A percentile compares a stretch with the other conserved stretches of the same genome.
Evolutionary conservation across 257 asterid genomes (phyloP).

Genomic region (Primulina eburnea): DNA sequence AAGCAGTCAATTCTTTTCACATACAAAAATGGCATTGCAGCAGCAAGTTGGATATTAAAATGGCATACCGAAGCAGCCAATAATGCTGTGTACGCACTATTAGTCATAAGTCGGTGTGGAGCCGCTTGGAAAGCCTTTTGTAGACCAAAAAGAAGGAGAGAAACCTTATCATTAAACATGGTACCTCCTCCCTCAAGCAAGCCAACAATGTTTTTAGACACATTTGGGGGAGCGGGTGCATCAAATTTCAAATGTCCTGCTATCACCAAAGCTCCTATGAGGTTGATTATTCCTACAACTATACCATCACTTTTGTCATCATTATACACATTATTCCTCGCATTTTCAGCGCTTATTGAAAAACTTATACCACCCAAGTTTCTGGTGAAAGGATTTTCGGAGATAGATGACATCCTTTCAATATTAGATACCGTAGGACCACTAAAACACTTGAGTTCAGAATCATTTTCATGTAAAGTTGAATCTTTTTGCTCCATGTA

Average conservation of each 20-base stretch:
- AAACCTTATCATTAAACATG: constrained; percentile 97
- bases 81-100: constrained; percentile 71
- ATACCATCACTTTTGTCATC: constrained; percentile 84
- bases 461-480: constrained; percentile 42
- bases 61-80: constrained; percentile 85
- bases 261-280: constrained; percentile 79
- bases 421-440: constrained; percentile 39
- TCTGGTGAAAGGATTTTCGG: constrained; percentile 55
- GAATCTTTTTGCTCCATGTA: constrained; percentile 41
- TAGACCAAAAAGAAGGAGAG: constrained; percentile 92
- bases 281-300: constrained; percentile 75
- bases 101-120: constrained; percentile 87
- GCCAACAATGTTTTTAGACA: constrained; percentile 65
- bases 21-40: constrained; percentile 19
- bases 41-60: constrained; percentile 23
- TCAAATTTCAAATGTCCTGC: constrained; percentile 87
- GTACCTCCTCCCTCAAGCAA: constrained; percentile 95
- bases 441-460: constrained; percentile 35
- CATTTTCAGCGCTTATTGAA: constrained; percentile 91
- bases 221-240: constrained; percentile 66
- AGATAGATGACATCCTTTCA: constrained; percentile 57
- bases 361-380: constrained; percentile 82
- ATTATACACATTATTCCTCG: constrained; percentile 91
- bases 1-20: not conserved
- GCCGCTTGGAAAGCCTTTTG: constrained; percentile 97